Base-by-base conservation (phyloP, 176 grass and related monocot genomes). In the Lolium perenne region DNA sequence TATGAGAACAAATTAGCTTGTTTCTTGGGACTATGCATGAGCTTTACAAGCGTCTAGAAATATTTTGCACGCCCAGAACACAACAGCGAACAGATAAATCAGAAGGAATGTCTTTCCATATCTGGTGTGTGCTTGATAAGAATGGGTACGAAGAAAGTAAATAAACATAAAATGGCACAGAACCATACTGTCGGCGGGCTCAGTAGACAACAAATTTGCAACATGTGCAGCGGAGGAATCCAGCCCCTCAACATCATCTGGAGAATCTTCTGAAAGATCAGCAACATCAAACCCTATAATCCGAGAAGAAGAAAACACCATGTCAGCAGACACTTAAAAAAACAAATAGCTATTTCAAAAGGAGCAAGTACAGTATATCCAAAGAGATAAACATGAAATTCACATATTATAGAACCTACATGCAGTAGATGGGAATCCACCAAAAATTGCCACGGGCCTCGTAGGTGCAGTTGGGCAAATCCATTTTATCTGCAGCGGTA, bases 201-300 rank as follows among this genome's bases (percentile, higher is more conserved):
- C 97, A 17, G 97, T 94, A 59, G 97, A 99, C 77, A 99, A 87
- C 47, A 99, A 82, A 84, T 99, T 99, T 54, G 94, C 97, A 57
- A 99, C 97, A 90, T 99, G 94, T 63, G 94, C 84, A 81, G 97
- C 94, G 46, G 97, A 91, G 25, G 94, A 88, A 91, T 99, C 97
- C 92, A 96, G 58, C 25, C 97, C 97, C 87, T 93, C 92, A 50
- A 90, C 57, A 86, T 99, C 94, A 87, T 88, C 86, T 87, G 90
- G 85, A 77, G 88, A 83, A 60, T 94, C 90, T 74, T 96, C 94
- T 76, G 97, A 96, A 64, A 99, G 88, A 48, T 96, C 97, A 61
- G 85, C 84, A 85, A 94, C 97, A 76, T 96, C 92, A 88, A 96
- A 99, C 97, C 97, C 97, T 99, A 83, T 32, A 41, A 66, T 88